phyloP scores from a whole-genome alignment of 257 asterid species.

The Paulownia fortunei region DNA sequence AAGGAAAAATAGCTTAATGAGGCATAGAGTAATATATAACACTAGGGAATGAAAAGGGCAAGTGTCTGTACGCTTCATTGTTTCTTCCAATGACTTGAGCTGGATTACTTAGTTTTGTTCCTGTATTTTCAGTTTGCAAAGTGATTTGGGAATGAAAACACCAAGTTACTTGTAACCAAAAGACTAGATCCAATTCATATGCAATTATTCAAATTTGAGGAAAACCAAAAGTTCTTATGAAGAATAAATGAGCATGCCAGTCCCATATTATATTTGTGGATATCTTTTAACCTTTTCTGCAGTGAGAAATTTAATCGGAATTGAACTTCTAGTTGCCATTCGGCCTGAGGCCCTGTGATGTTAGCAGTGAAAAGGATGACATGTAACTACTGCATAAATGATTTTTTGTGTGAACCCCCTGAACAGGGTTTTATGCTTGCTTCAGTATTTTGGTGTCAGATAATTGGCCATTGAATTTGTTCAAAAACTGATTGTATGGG shows the following conservation, averaged over 20 bases:
- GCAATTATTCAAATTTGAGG: neutral
- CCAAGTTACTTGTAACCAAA: constrained; percentile 1
- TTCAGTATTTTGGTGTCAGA: neutral
- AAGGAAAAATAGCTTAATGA: neutral
- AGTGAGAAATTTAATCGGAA: constrained; percentile 2
- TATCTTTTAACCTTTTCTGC: neutral
- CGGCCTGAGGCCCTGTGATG: neutral
- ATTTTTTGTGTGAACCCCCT: neutral
- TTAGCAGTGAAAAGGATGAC: constrained; percentile 19
- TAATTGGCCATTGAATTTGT: neutral
- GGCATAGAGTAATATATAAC: neutral
- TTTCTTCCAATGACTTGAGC: neutral
- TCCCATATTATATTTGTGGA: constrained; percentile 19
- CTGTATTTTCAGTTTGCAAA: neutral
- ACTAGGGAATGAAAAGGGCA: neutral
- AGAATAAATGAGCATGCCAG: constrained; percentile 11
- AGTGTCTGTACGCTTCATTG: neutral
- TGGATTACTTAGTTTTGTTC: neutral
- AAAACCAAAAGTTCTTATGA: neutral
- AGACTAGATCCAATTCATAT: neutral
- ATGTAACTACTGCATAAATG: neutral
- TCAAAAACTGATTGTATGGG: neutral
- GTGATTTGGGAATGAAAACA: constrained; percentile 5
- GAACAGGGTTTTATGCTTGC: neutral
- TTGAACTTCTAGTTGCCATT: neutral